phyloP scores from a whole-genome alignment of 176 grass and related monocot genomes.

The Dactylis glomerata region DNA sequence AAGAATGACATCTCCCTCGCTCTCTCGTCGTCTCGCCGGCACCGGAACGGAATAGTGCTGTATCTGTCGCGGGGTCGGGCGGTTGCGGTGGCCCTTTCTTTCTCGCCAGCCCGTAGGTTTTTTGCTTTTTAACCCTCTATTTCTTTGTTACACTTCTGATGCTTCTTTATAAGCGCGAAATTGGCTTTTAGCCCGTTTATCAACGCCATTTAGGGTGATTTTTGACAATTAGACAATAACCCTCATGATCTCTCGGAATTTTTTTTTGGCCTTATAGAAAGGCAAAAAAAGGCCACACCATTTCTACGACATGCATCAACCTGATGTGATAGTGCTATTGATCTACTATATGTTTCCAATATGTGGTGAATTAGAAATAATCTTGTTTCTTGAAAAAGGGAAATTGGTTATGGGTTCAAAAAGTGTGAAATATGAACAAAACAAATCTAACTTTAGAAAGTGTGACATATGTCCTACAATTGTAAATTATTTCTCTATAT shows the following conservation, averaged over 20 bases:
- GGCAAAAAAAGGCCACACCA: too few species aligned
- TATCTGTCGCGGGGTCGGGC: constrained; percentile 18
- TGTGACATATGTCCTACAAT: too few species aligned
- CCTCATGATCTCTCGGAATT: background rate
- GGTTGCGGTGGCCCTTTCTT: constrained; percentile 21
- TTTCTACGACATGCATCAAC: too few species aligned
- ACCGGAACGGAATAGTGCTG: constrained; percentile 12
- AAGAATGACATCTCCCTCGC: constrained; percentile 63
- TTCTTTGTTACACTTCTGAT: background rate
- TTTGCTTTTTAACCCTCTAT: background rate
- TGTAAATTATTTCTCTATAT: too few species aligned
- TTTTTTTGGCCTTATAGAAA: too few species aligned
- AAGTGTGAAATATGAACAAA: too few species aligned
- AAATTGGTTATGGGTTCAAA: too few species aligned
- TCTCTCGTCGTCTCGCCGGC: constrained; percentile 21
- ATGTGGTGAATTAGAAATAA: too few species aligned
- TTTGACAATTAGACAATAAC: background rate
- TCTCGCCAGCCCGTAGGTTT: background rate
- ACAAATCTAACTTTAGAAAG: too few species aligned
- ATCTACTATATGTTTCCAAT: too few species aligned
- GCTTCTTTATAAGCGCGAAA: background rate
- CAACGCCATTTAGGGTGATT: background rate
- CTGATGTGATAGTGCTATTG: too few species aligned
- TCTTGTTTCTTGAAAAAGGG: too few species aligned
- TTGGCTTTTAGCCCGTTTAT: background rate